Base-by-base conservation (phyloP, 352 stramenopile species). In the Pseudoperonospora humuli region DNA sequence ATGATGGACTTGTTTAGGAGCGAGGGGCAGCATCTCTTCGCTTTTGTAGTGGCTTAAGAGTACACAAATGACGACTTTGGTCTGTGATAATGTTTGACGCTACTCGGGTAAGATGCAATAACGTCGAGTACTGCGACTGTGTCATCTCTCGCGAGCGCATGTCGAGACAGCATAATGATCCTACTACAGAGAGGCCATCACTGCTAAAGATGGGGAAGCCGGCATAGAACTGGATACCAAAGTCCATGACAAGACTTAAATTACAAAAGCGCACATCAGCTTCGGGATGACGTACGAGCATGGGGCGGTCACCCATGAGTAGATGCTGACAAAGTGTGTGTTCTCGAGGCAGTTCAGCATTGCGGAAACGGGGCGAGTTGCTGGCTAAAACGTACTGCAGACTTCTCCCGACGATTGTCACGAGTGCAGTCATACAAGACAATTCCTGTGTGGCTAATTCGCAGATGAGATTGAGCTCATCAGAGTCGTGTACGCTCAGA, bases 261-360 rank as follows among this genome's bases (percentile, higher is more conserved):
- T 65, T 52, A 20, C 45, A 38, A 44, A 86, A 86, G 31, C 70
- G 74, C 18, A 72, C 50, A 43, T 84, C 68, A 1, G 69, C 56
- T 44, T 80, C 70, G 0, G 65, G 57, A 33, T 84, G 66, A 7
- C 64, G 61, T 17, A 81, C 57, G 13, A 84, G 42, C 33, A 86
- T 54, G 0, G 68, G 70, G 32, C 58, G 59, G 28, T 67, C 49
- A 0, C 56, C 64, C 68, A 79, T 76, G 11, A 84, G 29, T 2
- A 62, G 55, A 43, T 84, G 61, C 39, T 69, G 57, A 32, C 68
- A 80, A 37, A 84, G 53, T 4, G 60, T 63, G 13, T 78, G 54
- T 11, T 70, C 42, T 29, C 71, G 60, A 13, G 63, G 54, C 33
- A 54, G 28, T 6, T 55, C 35, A 7, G 46, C 55, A 15, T 51